Percentiles rank a stretch among this genome's conserved stretches.
These are phyloP conservation scores for Lumnitzera littorea DNA, from an alignment of 345 rosid genomes.

Conservation along the genomic window DNA sequence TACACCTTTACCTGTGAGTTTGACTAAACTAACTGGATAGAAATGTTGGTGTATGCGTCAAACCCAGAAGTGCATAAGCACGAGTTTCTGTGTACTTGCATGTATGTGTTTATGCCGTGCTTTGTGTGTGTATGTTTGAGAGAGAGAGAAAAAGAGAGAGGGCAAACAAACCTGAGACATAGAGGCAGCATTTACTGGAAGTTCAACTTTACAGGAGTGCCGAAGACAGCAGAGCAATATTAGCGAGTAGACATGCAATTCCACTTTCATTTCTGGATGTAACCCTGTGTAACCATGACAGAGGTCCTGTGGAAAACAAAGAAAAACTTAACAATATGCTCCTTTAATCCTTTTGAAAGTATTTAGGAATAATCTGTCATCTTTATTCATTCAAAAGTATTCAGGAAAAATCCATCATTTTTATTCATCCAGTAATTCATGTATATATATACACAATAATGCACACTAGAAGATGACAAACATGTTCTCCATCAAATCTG, in stretches of 20 bases:
- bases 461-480: too few relatives aligned
- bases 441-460: too few relatives aligned
- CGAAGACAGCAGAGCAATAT: constrained; percentile 63
- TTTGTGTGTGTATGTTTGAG: background rate
- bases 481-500: too few relatives aligned
- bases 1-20: too few relatives aligned
- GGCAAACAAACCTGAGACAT: constrained; percentile 37
- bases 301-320: constrained; percentile 31
- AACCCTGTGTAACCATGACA: constrained; percentile 54
- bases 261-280: constrained; percentile 63
- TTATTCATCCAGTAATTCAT: too few relatives aligned
- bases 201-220: constrained; percentile 32
- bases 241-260: constrained; percentile 56
- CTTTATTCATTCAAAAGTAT: background rate
- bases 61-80: background rate
- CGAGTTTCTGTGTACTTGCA: background rate
- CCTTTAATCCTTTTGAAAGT: background rate
- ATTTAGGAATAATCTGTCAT: background rate
- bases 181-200: constrained; percentile 46
- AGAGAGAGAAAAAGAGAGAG: constrained; percentile 11
- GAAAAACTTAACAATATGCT: too few relatives aligned
- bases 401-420: too few relatives aligned
- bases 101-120: background rate
- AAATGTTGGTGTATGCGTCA: background rate
- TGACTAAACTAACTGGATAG: too few relatives aligned